Base-by-base conservation (phyloP, 805 yeast species). In the Metschnikowia dekortorum region DNA sequence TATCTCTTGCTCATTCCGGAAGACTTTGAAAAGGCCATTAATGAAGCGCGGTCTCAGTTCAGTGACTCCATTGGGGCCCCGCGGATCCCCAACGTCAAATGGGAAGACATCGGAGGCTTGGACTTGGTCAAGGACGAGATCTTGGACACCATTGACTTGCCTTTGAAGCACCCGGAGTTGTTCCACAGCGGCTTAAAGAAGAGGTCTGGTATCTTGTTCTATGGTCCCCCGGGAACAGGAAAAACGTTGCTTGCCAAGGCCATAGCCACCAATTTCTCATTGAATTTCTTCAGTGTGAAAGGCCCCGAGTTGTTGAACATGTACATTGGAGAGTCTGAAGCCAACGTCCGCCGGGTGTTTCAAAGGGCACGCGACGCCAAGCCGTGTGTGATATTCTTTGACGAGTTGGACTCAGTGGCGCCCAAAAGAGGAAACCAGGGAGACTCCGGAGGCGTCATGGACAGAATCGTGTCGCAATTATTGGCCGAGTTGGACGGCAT, bases 201-300 rank as follows among this genome's bases (percentile, higher is more conserved):
- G 64, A 79, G 99, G 67, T 85, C 95, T 61, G 99, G 99, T 44
- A 87, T 94, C 36, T 70, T 94, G 55, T 90, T 94, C 65, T 94
- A 94, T 69, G 99, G 99, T 0, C 99, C 99, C 0, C 99, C 99
- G 0, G 99, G 99, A 26, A 94, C 99, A 0, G 99, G 99, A 59
- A 94, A 94, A 65, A 94, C 99, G 0, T 74, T 94, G 30, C 75
- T 94, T 52, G 99, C 99, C 10, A 94, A 94, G 66, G 98, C 98
- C 0, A 94, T 94, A 58, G 99, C 99, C 2, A 89, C 97, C 0
- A 89, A 91, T 58, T 94, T 92, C 67, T 87, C 97, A 3, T 75
- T 94, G 54, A 94, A 94, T 66, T 94, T 94, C 67, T 91, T 94
- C 68, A 87, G 96, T 58, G 97, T 94, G 13, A 94, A 94, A 66